phyloP scores from a whole-genome alignment of 495 filamentous ascomycete species.

The Podospora comata region DNA sequence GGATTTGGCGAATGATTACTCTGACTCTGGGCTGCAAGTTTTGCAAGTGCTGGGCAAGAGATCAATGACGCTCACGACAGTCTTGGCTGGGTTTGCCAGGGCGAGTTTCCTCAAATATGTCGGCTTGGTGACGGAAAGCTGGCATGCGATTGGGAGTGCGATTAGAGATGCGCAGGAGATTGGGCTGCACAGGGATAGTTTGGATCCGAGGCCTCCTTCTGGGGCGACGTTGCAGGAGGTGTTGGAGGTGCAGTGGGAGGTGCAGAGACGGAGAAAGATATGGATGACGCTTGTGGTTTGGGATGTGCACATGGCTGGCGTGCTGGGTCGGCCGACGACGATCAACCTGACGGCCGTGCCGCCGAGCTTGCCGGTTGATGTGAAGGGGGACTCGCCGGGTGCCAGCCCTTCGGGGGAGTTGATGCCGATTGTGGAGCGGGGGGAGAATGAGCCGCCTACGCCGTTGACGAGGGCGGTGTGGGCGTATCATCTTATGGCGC shows the following conservation, averaged over 20 bases:
- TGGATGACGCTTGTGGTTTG: conserved; percentile 58
- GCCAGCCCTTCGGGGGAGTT: conserved; percentile 28
- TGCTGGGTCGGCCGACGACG: conserved; percentile 57
- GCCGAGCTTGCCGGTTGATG: conserved; percentile 42
- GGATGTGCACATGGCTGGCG: conserved; percentile 58
- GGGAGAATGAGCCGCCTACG: conserved; percentile 41
- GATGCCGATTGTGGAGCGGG: conserved; percentile 35
- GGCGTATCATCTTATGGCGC: conserved; percentile 34
- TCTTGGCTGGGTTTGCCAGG: conserved; percentile 55
- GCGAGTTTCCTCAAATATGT: conserved; percentile 49
- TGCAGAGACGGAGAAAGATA: conserved; percentile 50
- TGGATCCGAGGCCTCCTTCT: conserved; percentile 36
- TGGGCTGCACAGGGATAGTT: conserved; percentile 53
- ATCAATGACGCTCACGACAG: conserved; percentile 52
- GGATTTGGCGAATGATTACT: conserved; percentile 57
- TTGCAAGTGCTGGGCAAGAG: conserved; percentile 53
- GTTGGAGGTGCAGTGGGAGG: conserved; percentile 51
- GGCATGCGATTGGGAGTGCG: conserved; percentile 56
- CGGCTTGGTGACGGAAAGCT: conserved; percentile 46
- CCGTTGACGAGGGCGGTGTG: conserved; percentile 42
- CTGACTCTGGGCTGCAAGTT: conserved; percentile 53
- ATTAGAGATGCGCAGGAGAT: conserved; percentile 64
- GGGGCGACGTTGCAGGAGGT: conserved; percentile 38
- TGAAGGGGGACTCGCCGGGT: not conserved
- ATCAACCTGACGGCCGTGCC: conserved; percentile 45